These are phyloP conservation scores for Athelia psychrophila DNA, from an alignment of 1,284 basidiomycete species.

Conservation along the genomic window DNA sequence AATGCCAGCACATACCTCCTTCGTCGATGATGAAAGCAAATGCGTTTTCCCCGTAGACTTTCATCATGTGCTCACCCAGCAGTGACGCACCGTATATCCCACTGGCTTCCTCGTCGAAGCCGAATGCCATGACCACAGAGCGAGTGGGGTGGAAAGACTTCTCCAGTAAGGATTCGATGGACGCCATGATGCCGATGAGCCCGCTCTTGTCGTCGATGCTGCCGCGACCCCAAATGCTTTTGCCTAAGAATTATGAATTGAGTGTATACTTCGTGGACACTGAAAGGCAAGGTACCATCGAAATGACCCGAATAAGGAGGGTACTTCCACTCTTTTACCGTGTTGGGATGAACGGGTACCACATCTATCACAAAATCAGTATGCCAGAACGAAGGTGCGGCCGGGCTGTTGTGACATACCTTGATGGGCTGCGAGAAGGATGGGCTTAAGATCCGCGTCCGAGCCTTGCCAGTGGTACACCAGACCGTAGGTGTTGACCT, in stretches of 20 bases:
- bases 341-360: slow-evolving; percentile 61
- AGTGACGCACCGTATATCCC: slow-evolving; percentile 56
- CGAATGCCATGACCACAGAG: slow-evolving; percentile 65
- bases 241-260: slow-evolving; percentile 26
- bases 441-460: slow-evolving; percentile 59
- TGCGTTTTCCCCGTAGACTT: slow-evolving; percentile 54
- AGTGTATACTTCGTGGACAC: slow-evolving; percentile 1
- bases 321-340: slow-evolving; percentile 54
- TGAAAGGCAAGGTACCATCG: slow-evolving; percentile 41
- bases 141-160: slow-evolving; percentile 52
- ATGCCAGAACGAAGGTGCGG: background rate
- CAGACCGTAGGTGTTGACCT: slow-evolving; percentile 66
- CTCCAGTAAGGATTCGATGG: slow-evolving; percentile 56
- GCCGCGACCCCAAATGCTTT: slow-evolving; percentile 59
- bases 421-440: slow-evolving; percentile 70
- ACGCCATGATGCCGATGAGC: slow-evolving; percentile 51
- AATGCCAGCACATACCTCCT: slow-evolving; percentile 36
- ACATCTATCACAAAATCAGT: slow-evolving; percentile 42
- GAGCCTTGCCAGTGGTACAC: slow-evolving; percentile 69
- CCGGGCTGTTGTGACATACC: slow-evolving; percentile 32
- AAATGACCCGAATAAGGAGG: slow-evolving; percentile 65
- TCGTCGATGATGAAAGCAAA: slow-evolving; percentile 64
- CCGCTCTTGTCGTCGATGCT: slow-evolving; percentile 58
- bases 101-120: slow-evolving; percentile 73
- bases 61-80: slow-evolving; percentile 45